These are phyloP conservation scores for Fusarium proliferatum DNA, from an alignment of 2,329 filamentous ascomycete species.

Conservation along the genomic window DNA sequence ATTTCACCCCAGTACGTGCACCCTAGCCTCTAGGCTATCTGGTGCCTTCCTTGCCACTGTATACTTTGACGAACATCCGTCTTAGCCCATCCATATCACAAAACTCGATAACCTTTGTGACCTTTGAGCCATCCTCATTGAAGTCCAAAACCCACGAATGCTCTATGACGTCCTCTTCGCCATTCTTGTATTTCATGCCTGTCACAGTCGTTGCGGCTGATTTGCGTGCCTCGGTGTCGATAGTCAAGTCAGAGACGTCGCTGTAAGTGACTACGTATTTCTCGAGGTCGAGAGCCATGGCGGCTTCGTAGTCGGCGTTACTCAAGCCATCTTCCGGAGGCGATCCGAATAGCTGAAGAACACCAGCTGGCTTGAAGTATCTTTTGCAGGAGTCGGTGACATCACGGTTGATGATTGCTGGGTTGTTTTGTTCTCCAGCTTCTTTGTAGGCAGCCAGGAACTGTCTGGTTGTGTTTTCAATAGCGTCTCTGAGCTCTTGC, in stretches of 20 bases:
- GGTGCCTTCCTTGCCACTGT: neutral
- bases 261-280: neutral
- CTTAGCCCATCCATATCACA: constrained; percentile 22
- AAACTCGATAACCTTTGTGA: constrained; percentile 24
- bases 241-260: constrained; percentile 1
- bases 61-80: neutral
- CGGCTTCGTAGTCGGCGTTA: constrained; percentile 20
- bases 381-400: constrained; percentile 17
- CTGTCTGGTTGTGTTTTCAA: neutral
- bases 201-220: constrained; percentile 2
- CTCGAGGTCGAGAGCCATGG: constrained; percentile 8
- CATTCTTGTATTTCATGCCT: neutral
- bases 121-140: constrained; percentile 17
- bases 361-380: constrained; percentile 7
- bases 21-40: neutral
- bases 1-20: accelerated
- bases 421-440: constrained; percentile 4
- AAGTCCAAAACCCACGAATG: constrained; percentile 26
- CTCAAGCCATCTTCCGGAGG: neutral
- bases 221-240: constrained; percentile 14
- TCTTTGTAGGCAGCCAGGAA: constrained; percentile 25
- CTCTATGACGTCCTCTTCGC: constrained; percentile 7
- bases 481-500: neutral
- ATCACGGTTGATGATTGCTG: constrained; percentile 27
- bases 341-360: neutral